phyloP scores from a whole-genome alignment of 441 rosid genomes.

The Macaranga tanarius region DNA sequence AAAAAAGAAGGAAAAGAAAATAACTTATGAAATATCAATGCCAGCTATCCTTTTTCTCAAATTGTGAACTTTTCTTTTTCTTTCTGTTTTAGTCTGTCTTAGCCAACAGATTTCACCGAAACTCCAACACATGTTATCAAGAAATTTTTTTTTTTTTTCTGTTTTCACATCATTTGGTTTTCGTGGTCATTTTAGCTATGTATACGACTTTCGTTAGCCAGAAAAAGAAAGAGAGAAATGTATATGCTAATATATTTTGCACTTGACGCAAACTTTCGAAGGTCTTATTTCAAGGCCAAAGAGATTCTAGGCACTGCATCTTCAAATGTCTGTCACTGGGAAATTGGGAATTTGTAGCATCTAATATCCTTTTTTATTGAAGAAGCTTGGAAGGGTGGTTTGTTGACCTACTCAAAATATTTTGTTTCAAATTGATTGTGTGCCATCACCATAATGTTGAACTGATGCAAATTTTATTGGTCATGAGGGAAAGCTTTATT shows the following conservation, averaged over 20 bases:
- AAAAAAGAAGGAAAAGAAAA: neutral
- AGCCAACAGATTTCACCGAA: neutral
- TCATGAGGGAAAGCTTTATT: neutral
- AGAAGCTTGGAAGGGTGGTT: neutral
- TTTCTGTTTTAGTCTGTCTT: neutral
- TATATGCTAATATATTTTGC: neutral
- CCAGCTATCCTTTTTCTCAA: neutral
- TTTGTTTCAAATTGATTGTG: neutral
- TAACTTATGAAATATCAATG: neutral
- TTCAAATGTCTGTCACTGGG: neutral
- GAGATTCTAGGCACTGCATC: constrained; percentile 5
- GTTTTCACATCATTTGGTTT: neutral
- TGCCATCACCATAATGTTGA: neutral
- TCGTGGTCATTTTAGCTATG: neutral
- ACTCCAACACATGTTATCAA: neutral
- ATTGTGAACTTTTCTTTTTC: neutral
- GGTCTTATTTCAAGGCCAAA: neutral
- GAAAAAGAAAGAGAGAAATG: neutral
- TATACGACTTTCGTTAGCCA: neutral
- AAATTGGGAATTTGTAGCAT: neutral
- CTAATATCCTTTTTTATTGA: neutral
- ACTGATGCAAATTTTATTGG: neutral
- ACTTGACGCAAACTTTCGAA: neutral
- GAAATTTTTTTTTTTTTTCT: neutral
- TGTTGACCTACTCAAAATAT: neutral